Evolutionary conservation across 169 alveolate genomes (phyloP), one percentile per base, ranked within the genome.

Genomic region (Cryptosporidium ryanae): DNA sequence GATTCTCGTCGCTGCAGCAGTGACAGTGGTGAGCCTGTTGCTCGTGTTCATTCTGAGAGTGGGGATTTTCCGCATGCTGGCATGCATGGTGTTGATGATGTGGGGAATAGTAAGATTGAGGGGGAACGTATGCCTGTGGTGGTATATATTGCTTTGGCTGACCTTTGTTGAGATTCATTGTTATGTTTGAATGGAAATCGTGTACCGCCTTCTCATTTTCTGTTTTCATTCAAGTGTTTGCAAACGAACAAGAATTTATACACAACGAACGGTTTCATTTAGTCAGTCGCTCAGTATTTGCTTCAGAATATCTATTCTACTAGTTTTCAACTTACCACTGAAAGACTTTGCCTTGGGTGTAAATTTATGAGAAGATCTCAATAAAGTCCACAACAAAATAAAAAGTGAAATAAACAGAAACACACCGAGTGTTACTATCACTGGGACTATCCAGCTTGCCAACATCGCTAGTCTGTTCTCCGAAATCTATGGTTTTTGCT

Each of bases 401-500:
- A 76, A 59, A 27, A 76, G 38, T 38, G 76, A 27, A 17, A 76
- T 43, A 6, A 43, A 38, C 27, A 76, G 21, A 34, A 76, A 61
- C 34, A 76, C 64, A 1, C 65, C 38, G 5, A 76, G 68, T 13
- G 87, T 76, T 17, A 59, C 63, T 31, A 76, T 57, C 4, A 76
- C 87, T 15, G 87, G 87, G 38, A 76, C 64, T 17, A 76, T 76
- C 87, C 87, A 76, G 21, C 44, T 18, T 18, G 87, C 87, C 44
- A 76, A 44, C 87, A 76, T 76, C 13, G 15, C 63, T 66, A 25
- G 32, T 13, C 54, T n/a, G n/a, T n/a, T n/a, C n/a, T n/a, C n/a
- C n/a, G n/a, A n/a, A n/a, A 15, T 8, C 17, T 6, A 43, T 44
- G 2, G 12, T 38, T 43, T 65, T 38, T 31, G 7, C 7, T 0